phyloP scores from a whole-genome alignment of 2,329 filamentous ascomycete genomes.

The Curvularia sp. region DNA sequence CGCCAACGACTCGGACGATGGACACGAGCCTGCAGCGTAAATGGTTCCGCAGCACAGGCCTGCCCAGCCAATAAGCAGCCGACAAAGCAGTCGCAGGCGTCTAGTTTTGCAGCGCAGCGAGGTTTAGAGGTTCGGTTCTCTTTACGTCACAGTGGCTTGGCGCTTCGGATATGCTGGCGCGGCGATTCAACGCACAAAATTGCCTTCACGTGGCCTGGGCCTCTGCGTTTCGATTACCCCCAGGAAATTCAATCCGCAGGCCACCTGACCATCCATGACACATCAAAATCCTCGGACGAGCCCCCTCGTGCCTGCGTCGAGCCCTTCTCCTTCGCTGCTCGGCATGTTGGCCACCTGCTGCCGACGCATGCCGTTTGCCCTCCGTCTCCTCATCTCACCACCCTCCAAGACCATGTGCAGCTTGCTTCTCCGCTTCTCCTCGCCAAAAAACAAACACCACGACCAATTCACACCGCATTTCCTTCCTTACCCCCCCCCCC shows the following conservation, averaged over 20 bases:
- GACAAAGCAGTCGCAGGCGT: conserved; percentile 29
- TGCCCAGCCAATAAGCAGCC: conserved; percentile 20
- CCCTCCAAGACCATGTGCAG: conserved; percentile 6
- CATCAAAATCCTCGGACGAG: conserved; percentile 39
- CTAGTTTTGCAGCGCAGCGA: conserved; percentile 31
- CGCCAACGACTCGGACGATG: conserved; percentile 38
- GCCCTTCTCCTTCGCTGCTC: conserved; percentile 24
- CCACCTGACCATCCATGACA: conserved; percentile 35
- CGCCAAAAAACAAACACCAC: background rate
- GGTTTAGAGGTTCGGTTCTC: conserved; percentile 29
- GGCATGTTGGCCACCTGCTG: conserved; percentile 15
- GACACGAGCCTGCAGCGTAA: conserved; percentile 24
- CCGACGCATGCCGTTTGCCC: conserved; percentile 26
- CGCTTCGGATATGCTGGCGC: conserved; percentile 16
- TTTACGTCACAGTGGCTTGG: conserved; percentile 36
- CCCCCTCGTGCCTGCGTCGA: conserved; percentile 34
- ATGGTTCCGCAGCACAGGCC: background rate
- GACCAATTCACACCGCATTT: background rate
- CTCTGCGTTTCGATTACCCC: conserved; percentile 26
- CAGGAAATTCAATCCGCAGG: conserved; percentile 23
- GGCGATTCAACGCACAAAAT: conserved; percentile 25
- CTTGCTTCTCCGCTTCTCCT: conserved; percentile 25
- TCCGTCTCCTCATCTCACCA: conserved; percentile 28
- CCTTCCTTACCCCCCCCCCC: background rate
- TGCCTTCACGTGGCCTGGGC: conserved; percentile 25